Evolutionary conservation across 2,329 filamentous ascomycete species (phyloP), one percentile per base, ranked within the genome.

Genomic region (Fusarium anguioides): DNA sequence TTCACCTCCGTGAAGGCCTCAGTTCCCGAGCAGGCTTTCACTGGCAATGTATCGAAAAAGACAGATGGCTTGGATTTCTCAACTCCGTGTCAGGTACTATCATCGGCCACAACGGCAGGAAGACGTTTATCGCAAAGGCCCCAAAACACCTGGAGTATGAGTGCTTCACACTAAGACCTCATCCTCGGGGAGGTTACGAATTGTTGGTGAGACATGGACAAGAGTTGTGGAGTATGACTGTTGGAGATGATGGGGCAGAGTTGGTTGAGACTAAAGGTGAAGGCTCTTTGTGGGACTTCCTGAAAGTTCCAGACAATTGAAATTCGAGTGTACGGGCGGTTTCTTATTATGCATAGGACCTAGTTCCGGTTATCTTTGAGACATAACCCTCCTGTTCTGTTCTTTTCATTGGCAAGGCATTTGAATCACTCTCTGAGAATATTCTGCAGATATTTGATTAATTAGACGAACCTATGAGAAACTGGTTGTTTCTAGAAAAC

Each of bases 51-150:
- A 72, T 77, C 17, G 78, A 80, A 33, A 73, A 66, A 26, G 69
- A 77, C 7, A 76, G 78, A 4, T 81, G 77, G 77, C 61, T 80
- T 0, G 80, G 79, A 0, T 81, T 81, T 48, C 70, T 70, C 21
- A 78, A 80, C 58, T 71, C 69, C 18, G 71, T 75, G 4, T 77
- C 76, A 2, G 72, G 74, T 1, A 75, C 58, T 2, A 74, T 75
- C 26, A 71, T 80, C 6, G 79, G 79, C 1, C 75, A 79, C 26
- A 65, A 78, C 45, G 57, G 55, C n/a, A 40, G 40, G 3, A 60
- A 56, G 26, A 62, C 42, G 6, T 75, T 75, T 21, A 44, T 72
- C 24, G 72, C 74, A 1, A 57, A 44, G 17, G 75, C 63, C 4
- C 54, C 54, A 1, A 47, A 70, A 2, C 78, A 79, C 21, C 47